Evolutionary conservation across 2,329 filamentous ascomycete species (phyloP).

Genomic region (Microdochium bolleyi): DNA sequence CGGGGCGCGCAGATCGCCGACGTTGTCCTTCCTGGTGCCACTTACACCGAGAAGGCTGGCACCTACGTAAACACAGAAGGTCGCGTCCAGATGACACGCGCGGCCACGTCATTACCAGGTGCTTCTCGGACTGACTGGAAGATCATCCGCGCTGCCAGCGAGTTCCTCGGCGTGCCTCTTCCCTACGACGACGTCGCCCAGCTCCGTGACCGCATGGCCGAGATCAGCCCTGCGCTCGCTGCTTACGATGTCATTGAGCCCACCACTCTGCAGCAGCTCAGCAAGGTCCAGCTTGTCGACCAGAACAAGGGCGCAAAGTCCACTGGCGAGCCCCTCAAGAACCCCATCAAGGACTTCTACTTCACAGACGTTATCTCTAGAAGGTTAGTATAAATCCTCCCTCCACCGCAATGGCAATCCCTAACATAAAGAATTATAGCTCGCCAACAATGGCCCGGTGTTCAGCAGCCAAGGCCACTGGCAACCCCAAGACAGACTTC

Average conservation of each 20-base stretch:
- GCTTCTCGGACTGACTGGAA: constrained; percentile 97
- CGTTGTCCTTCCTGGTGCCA: constrained; percentile 84
- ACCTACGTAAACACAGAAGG: constrained; percentile 99
- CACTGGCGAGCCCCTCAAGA: constrained; percentile 69
- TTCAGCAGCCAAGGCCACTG: constrained; percentile 82
- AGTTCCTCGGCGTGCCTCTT: constrained; percentile 80
- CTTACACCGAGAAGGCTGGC: constrained; percentile 93
- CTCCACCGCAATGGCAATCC: constrained; percentile 5
- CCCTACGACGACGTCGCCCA: constrained; percentile 89
- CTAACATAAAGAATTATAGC: constrained; percentile 35
- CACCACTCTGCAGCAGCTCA: constrained; percentile 63
- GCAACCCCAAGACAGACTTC: constrained; percentile 70
- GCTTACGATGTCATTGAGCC: constrained; percentile 89
- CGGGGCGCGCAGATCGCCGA: constrained; percentile 87
- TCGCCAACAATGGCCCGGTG: constrained; percentile 98
- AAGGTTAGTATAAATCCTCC: constrained; percentile 54
- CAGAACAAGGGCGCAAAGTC: constrained; percentile 83
- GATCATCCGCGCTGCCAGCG: constrained; percentile 87
- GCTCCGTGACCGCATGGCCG: constrained; percentile 86
- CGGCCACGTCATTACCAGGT: constrained; percentile 80
- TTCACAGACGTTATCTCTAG: constrained; percentile 96
- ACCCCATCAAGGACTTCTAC: constrained; percentile 92
- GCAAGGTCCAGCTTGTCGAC: constrained; percentile 92
- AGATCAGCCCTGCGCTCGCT: constrained; percentile 85
- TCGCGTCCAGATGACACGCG: constrained; percentile 86